phyloP scores from a whole-genome alignment of 2,329 filamentous ascomycete species.

The Emericellopsis cladophorae region DNA sequence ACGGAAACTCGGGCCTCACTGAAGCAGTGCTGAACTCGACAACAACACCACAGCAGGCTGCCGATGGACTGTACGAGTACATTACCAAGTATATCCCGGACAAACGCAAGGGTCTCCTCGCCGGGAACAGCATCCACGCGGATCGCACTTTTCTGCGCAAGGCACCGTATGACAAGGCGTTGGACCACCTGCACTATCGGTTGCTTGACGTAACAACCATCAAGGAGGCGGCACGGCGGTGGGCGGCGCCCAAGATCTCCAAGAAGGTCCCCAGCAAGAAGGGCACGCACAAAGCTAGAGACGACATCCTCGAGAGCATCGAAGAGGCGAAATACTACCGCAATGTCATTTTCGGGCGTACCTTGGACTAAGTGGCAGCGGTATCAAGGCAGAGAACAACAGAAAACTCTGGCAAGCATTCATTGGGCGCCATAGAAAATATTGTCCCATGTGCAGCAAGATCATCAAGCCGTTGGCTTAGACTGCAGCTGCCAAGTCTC shows the following conservation, averaged over 20 bases:
- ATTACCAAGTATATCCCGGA: conserved; percentile 60
- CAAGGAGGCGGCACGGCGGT: conserved; percentile 80
- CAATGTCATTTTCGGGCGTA: conserved; percentile 47
- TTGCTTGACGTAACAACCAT: conserved; percentile 85
- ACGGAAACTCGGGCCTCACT: conserved; percentile 71
- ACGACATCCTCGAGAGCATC: conserved; percentile 93
- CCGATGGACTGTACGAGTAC: conserved; percentile 62
- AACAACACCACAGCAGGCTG: conserved; percentile 60
- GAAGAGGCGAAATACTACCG: conserved; percentile 79
- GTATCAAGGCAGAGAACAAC: too few relatives aligned
- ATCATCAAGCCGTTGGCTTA: too few relatives aligned
- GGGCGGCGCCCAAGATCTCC: conserved; percentile 42
- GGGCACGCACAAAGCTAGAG: conserved; percentile 66
- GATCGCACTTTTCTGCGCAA: conserved; percentile 71
- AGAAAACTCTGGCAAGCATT: too few relatives aligned
- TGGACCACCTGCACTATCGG: conserved; percentile 74
- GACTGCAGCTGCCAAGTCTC: too few relatives aligned
- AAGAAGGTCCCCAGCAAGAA: conserved; percentile 57
- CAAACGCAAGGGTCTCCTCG: conserved; percentile 56
- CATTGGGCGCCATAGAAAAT: too few relatives aligned
- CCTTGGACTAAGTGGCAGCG: conserved; percentile 6
- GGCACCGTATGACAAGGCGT: conserved; percentile 59
- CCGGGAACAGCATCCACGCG: conserved; percentile 87
- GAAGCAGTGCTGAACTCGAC: conserved; percentile 60
- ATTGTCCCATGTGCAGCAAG: too few relatives aligned